Evolutionary conservation across 2,329 filamentous ascomycete species (phyloP).

Genomic region (Pezicula radicicola): DNA sequence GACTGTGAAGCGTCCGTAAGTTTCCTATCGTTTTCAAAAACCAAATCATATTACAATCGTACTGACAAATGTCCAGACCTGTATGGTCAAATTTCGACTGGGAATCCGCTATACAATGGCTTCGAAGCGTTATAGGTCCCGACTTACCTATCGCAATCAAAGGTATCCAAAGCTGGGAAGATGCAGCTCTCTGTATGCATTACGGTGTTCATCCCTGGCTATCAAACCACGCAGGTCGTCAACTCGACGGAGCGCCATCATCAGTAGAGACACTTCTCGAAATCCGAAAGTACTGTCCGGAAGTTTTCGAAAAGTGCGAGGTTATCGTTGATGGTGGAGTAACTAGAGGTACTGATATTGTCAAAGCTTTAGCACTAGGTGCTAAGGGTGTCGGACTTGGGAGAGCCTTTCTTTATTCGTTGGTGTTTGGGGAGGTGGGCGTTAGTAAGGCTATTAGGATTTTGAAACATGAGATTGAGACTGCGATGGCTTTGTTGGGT

Average conservation of each 20-base stretch:
- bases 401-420: slow-evolving; percentile 46
- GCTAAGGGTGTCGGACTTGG: slow-evolving; percentile 62
- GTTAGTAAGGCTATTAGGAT: slow-evolving; percentile 44
- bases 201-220: neutral
- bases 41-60: neutral
- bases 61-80: neutral
- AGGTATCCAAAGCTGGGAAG: neutral
- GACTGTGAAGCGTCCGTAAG: neutral
- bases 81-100: neutral
- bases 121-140: neutral
- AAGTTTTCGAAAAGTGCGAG: slow-evolving; percentile 28
- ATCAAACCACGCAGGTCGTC: neutral
- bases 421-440: slow-evolving; percentile 44
- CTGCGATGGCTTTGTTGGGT: neutral
- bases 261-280: slow-evolving; percentile 56
- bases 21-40: neutral
- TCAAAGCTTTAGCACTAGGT: slow-evolving; percentile 58
- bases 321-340: slow-evolving; percentile 61
- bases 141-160: neutral
- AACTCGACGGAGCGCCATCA: slow-evolving; percentile 38
- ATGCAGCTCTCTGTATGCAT: neutral
- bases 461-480: slow-evolving; percentile 45
- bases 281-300: slow-evolving; percentile 38
- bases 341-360: slow-evolving; percentile 52
- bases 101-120: neutral